Evolutionary conservation across 2,329 filamentous ascomycete species (phyloP).

Genomic region (Zasmidium cellare): DNA sequence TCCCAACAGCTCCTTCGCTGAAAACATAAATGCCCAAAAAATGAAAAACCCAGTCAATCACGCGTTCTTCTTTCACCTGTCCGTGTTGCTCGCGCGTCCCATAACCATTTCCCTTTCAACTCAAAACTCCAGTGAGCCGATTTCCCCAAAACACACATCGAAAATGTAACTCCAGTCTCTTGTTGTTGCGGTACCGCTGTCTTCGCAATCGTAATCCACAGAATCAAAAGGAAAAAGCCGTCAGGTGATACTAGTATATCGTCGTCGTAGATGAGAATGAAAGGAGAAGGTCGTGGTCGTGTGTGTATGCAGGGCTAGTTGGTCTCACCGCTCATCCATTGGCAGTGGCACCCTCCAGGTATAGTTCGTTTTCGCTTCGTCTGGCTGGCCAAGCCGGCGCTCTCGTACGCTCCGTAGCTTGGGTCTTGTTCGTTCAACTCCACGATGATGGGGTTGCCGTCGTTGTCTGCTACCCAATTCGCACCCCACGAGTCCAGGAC

Average conservation of each 20-base stretch:
- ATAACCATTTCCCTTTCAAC: background rate
- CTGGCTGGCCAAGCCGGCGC: constrained; percentile 17
- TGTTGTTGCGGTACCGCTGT: background rate
- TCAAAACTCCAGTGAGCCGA: background rate
- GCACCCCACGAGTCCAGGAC: constrained; percentile 55
- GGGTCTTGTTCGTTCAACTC: constrained; percentile 45
- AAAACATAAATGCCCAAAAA: background rate
- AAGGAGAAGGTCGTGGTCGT: background rate
- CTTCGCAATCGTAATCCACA: background rate
- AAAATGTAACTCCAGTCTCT: background rate
- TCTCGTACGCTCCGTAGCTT: constrained; percentile 26
- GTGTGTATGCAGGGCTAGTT: background rate
- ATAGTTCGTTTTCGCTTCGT: constrained; percentile 20
- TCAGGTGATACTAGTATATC: background rate
- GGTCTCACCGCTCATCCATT: constrained; percentile 34
- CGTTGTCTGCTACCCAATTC: constrained; percentile 35
- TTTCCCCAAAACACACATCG: background rate
- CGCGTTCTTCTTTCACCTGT: background rate
- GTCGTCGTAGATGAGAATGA: background rate
- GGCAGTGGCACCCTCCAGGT: constrained; percentile 36
- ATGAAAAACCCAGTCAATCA: background rate
- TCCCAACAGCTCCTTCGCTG: background rate
- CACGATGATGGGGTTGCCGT: constrained; percentile 39
- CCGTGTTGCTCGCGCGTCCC: background rate
- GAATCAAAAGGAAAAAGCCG: background rate